These are phyloP conservation scores for Alternaria arbusti DNA, from an alignment of 2,329 filamentous ascomycete species.

Conservation along the genomic window DNA sequence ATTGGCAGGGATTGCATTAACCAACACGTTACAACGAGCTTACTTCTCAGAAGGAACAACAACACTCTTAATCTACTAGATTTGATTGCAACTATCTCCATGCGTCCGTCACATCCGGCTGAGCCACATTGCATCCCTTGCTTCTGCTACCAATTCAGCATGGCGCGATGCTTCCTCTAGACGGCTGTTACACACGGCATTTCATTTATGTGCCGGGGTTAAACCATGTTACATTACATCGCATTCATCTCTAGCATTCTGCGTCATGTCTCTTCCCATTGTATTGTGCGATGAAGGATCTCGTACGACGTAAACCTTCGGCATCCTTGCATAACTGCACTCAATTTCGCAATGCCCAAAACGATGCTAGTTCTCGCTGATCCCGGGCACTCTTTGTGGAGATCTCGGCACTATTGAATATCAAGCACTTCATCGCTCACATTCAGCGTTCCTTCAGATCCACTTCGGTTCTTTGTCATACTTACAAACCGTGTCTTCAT, in stretches of 20 bases:
- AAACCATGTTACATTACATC: background rate
- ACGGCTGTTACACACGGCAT: background rate
- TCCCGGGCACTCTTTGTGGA: background rate
- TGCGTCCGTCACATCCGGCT: background rate
- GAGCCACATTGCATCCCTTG: background rate
- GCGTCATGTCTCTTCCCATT: background rate
- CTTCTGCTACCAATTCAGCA: background rate
- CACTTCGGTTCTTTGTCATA: background rate
- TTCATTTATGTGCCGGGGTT: background rate
- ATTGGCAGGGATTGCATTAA: slow-evolving; percentile 6
- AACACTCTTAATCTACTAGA: background rate
- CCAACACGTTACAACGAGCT: slow-evolving; percentile 1
- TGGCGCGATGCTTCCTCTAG: background rate
- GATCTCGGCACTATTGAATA: background rate
- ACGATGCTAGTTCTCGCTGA: background rate
- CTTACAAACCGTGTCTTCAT: background rate
- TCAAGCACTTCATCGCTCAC: background rate
- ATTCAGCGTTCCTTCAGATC: background rate
- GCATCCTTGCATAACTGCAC: background rate
- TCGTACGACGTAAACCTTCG: background rate
- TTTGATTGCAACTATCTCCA: background rate
- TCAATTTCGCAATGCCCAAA: background rate
- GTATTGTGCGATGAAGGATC: background rate
- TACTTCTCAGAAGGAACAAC: background rate
- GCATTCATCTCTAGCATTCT: background rate